Percentiles rank a stretch among this genome's conserved stretches.
Conservation (phyloP, 805 yeast genomes). For the Maudiozyma barnettii region DNA sequence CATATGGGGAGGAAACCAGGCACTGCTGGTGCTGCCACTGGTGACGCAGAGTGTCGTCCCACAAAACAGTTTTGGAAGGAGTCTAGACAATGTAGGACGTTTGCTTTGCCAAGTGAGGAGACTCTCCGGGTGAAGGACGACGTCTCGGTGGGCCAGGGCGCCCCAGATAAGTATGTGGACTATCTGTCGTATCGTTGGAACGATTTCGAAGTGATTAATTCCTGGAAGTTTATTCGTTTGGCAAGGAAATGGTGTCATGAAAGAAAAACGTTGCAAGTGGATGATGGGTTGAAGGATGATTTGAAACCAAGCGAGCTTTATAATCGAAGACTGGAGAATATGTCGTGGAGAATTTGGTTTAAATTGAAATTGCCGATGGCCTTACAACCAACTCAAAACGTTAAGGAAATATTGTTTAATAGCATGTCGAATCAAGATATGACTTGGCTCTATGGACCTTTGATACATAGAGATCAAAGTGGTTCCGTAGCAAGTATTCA, state of each 20-base stretch:
- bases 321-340: constrained; percentile 67
- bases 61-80: constrained; percentile 3
- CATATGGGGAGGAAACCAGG: no score
- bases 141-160: background rate
- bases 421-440: constrained; percentile 48
- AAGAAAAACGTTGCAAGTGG: background rate
- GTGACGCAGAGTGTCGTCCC: no score
- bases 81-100: constrained; percentile 1
- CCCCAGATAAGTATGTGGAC: constrained; percentile 44
- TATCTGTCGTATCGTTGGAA: constrained; percentile 90
- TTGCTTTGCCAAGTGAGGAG: background rate
- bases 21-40: no score
- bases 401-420: no score
- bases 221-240: constrained; percentile 85
- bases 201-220: constrained; percentile 65
- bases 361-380: background rate
- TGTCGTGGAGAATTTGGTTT: constrained; percentile 79
- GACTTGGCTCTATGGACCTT: constrained; percentile 94
- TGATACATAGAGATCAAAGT: background rate
- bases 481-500: background rate
- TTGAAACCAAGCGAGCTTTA: constrained; percentile 49
- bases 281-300: constrained; percentile 1
- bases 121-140: background rate
- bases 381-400: no score
- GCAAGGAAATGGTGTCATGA: constrained; percentile 31